Conservation (phyloP, 169 alveolate species). For the Cryptosporidium xiaoi region DNA sequence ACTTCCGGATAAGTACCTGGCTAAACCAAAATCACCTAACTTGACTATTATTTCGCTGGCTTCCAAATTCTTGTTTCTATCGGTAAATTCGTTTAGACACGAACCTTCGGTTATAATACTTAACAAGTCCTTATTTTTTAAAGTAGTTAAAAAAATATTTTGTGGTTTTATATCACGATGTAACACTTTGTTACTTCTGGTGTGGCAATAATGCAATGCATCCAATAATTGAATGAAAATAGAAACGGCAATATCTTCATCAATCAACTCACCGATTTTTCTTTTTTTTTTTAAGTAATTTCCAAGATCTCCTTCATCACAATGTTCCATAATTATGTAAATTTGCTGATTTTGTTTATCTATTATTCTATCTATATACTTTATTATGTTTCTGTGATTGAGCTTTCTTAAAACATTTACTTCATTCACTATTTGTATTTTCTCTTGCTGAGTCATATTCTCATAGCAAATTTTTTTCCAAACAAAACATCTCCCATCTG, state of each 20-base stretch:
- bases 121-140: constrained; percentile 66
- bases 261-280: constrained; percentile 80
- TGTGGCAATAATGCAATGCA: constrained; percentile 95
- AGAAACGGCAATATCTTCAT: constrained; percentile 94
- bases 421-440: constrained; percentile 94
- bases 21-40: constrained; percentile 96
- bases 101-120: constrained; percentile 76
- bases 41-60: constrained; percentile 84
- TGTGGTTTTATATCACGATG: constrained; percentile 97
- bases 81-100: background rate
- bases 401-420: constrained; percentile 95
- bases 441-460: constrained; percentile 94
- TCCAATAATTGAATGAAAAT: constrained; percentile 91
- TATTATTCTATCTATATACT: constrained; percentile 93
- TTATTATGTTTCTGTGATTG: constrained; percentile 93
- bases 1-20: constrained; percentile 90
- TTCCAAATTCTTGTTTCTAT: constrained; percentile 46
- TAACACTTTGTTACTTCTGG: constrained; percentile 89
- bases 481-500: constrained; percentile 87
- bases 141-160: constrained; percentile 91
- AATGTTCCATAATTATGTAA: constrained; percentile 95
- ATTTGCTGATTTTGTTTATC: constrained; percentile 91
- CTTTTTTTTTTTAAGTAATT: constrained; percentile 89
- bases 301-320: constrained; percentile 97
- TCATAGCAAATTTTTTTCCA: constrained; percentile 96